A percentile compares a stretch with the other conserved stretches of the same genome.
phyloP scores from a whole-genome alignment of 2,329 filamentous ascomycete species.

The Scedosporium boydii region DNA sequence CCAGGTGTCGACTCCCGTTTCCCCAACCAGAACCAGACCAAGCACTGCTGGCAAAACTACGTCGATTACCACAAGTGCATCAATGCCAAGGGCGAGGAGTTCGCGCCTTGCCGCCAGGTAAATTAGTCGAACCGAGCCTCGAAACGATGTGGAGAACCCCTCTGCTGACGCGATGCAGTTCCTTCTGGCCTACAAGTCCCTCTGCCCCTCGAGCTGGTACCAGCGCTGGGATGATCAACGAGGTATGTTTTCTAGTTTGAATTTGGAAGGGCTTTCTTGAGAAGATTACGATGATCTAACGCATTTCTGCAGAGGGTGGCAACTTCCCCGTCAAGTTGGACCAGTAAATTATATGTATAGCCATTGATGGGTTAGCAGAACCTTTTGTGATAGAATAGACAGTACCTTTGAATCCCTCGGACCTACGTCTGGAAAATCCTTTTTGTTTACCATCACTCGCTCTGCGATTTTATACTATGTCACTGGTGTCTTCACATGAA shows the following conservation, averaged over 20 bases:
- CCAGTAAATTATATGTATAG: slow-evolving; percentile 28
- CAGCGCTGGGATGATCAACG: slow-evolving; percentile 95
- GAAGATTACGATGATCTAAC: slow-evolving; percentile 16
- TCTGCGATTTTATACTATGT: not conserved
- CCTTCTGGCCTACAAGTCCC: slow-evolving; percentile 89
- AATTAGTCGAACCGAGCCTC: slow-evolving; percentile 9
- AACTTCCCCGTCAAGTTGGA: slow-evolving; percentile 61
- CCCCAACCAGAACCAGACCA: slow-evolving; percentile 96
- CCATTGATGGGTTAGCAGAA: not conserved
- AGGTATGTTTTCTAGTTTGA: slow-evolving; percentile 46
- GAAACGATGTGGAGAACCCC: not conserved
- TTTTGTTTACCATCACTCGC: slow-evolving; percentile 1
- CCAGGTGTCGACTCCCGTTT: slow-evolving; percentile 97
- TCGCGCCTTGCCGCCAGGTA: slow-evolving; percentile 95
- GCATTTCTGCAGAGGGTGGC: slow-evolving; percentile 43
- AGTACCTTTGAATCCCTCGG: not conserved
- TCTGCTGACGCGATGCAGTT: slow-evolving; percentile 51
- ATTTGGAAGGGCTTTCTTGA: slow-evolving; percentile 7
- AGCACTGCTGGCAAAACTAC: slow-evolving; percentile 99
- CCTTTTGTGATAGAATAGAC: slow-evolving; percentile 6
- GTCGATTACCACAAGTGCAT: slow-evolving; percentile 99
- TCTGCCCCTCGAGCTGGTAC: slow-evolving; percentile 94
- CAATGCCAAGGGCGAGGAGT: slow-evolving; percentile 95
- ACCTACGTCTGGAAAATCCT: not conserved
- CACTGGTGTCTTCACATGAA: not conserved